Evolutionary conservation across 306 rosid genomes (phyloP), one percentile per base, ranked within the genome.

Genomic region (Lathyrus tuberosus): DNA sequence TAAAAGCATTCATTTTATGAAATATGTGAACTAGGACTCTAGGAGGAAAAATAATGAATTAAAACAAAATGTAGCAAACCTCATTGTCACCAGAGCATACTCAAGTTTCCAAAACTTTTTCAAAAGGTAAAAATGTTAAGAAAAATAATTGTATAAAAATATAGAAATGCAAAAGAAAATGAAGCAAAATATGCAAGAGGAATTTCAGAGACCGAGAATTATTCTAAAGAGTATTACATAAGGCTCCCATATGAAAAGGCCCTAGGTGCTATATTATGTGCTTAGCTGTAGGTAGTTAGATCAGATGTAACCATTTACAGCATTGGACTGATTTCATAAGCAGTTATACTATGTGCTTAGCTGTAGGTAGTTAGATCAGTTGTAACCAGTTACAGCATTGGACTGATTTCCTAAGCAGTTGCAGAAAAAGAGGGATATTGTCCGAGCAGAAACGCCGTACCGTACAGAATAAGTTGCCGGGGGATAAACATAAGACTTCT

Each of bases 401-500:
- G 17, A 46, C 47, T 14, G 22, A 65, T 64, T 65, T 66, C 30
- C 46, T 14, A 60, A 49, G 71, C 24, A 52, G 74, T 38, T 13
- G 16, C 52, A 73, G 47, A 56, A 30, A 69, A 70, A 10, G 12
- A 65, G 52, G 53, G 11, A 48, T 12, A 44, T 49, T 65, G 69
- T 37, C 49, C 16, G 33, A 64, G 63, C 58, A 62, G 59, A 62
- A 80, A 14, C 7, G n/a, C 1, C 85, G 51, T 95, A 95, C 99
- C 99, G 79, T 51, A 44, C 92, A 72, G 82, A 76, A 38, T 95
- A 78, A 78, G 79, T 79, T 76, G 89, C 79, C 41, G 87, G 76
- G 12, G 87, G 87, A 62, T 83, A 83, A n/a, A 83, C 84, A 59
- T 76, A 83, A 76, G 98, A 94, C 72, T 87, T 94, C 88, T 87